Evolutionary conservation across 352 stramenopile species (phyloP), one percentile per base, ranked within the genome.

Genomic region (Phytopythium chamaehyphon): DNA sequence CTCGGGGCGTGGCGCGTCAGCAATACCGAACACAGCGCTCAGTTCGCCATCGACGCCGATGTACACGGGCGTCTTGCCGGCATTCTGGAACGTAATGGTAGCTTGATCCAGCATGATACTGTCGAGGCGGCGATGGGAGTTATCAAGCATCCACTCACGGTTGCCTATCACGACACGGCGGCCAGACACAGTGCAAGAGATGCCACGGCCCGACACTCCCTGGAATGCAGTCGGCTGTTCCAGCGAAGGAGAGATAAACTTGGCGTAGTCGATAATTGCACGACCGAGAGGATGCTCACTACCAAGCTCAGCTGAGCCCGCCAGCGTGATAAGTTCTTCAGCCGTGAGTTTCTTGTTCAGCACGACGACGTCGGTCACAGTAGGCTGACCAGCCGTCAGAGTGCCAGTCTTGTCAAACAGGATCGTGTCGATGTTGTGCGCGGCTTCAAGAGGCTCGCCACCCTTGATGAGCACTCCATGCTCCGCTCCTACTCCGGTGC

Each of bases 331-430:
- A 2, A 96, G 57, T 51, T 86, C 66, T 44, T 92, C 84, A 36
- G 97, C 90, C 37, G 66, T 80, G 33, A 88, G 47, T 40, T 79
- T 82, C 57, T 82, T 90, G 44, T 51, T 88, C 45, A 91, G 65
- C 23, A 96, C 75, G 15, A 96, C 71, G 33, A 96, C 77, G 54
- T 96, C 73, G 37, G 79, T 90, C 42, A 98, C 87, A 8, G 82
- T 72, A 6, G 95, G 95, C 40, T 93, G 79, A 8, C 96, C 96
- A 16, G 90, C 78, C 1, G 96, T 99, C 12, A 99, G 63, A n/a
- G 97, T 99, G 3, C 98, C 98, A 0, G 98, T 99, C 77, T 99
- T 99, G 76, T 99, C 98, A 66, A 99, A 99, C 21, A 99, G 64
- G 49, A 99, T 93, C 35, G 89, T 92, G 52, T 96, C 88, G 38